phyloP scores from a whole-genome alignment of 176 grass and related monocot genomes.

The Phoenix dactylifera region DNA sequence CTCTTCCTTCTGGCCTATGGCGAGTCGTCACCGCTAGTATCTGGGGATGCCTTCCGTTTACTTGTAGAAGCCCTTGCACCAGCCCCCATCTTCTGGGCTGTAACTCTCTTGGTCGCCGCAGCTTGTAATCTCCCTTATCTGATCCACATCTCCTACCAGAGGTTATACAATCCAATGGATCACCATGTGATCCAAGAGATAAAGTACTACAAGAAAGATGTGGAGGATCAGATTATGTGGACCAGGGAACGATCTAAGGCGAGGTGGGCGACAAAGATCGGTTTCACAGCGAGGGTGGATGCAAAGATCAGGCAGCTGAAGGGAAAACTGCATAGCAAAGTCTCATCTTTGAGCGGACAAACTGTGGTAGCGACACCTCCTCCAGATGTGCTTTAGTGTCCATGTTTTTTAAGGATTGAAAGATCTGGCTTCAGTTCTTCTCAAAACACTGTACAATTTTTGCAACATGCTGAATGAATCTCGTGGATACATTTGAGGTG shows the following conservation, averaged over 20 bases:
- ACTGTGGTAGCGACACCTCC: conserved; percentile 9
- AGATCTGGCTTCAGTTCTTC: no score
- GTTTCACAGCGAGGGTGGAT: conserved; percentile 84
- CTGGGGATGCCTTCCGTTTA: conserved; percentile 56
- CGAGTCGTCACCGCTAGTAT: conserved; percentile 35
- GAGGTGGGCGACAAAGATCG: conserved; percentile 83
- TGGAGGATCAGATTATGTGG: conserved; percentile 85
- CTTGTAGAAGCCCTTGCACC: conserved; percentile 71
- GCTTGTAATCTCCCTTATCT: conserved; percentile 86
- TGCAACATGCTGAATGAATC: no score
- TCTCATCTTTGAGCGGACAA: conserved; percentile 42
- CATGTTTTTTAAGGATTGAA: no score
- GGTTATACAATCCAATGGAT: conserved; percentile 69
- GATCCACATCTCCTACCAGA: conserved; percentile 88
- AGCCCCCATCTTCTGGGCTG: conserved; percentile 68
- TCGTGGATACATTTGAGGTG: no score
- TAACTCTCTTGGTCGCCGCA: conserved; percentile 59
- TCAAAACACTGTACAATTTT: no score
- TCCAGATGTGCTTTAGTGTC: no score
- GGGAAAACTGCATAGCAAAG: conserved; percentile 73
- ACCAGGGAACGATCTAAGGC: conserved; percentile 84
- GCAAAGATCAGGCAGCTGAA: conserved; percentile 83
- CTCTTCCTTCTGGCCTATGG: conserved; percentile 84
- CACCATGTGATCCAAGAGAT: conserved; percentile 99
- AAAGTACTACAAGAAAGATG: conserved; percentile 71